Evolutionary conservation across 2,329 filamentous ascomycete species (phyloP).

Genomic region (Plenodomus biglobosus): DNA sequence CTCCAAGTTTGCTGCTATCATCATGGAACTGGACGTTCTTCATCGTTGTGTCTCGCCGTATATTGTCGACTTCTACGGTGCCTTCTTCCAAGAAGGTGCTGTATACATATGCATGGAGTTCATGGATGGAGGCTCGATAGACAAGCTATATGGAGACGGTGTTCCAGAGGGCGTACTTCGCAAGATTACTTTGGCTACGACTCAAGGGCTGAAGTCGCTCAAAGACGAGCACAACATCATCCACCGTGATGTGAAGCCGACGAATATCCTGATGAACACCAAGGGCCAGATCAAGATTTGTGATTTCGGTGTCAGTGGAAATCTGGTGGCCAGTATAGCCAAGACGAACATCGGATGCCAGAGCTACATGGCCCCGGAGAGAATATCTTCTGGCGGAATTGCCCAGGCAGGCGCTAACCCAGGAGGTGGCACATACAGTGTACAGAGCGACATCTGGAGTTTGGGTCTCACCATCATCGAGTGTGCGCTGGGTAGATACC

Average conservation of each 20-base stretch:
- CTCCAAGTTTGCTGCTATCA: constrained; percentile 92
- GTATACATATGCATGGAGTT: constrained; percentile 99
- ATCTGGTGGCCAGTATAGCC: constrained; percentile 93
- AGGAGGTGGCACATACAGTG: constrained; percentile 85
- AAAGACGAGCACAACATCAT: constrained; percentile 99
- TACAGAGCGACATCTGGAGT: constrained; percentile 98
- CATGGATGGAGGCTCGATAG: constrained; percentile 97
- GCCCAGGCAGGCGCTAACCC: constrained; percentile 68
- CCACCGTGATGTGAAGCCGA: constrained; percentile 96
- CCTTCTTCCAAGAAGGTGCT: constrained; percentile 97
- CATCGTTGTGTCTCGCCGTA: constrained; percentile 94
- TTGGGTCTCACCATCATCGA: constrained; percentile 93
- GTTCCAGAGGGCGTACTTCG: constrained; percentile 84
- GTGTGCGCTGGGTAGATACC: constrained; percentile 90
- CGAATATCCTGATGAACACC: constrained; percentile 94
- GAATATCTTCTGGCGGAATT: constrained; percentile 85
- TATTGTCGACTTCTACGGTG: constrained; percentile 98
- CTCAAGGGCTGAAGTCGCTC: constrained; percentile 86
- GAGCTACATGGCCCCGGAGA: constrained; percentile 97
- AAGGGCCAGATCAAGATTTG: constrained; percentile 95
- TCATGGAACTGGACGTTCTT: constrained; percentile 95
- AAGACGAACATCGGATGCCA: constrained; percentile 99
- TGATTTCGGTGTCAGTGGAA: constrained; percentile 96
- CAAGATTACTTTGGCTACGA: constrained; percentile 87
- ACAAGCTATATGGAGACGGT: constrained; percentile 90